Base-by-base conservation (phyloP, 2,329 filamentous ascomycete genomes). In the Cordyceps cateniannulata region DNA sequence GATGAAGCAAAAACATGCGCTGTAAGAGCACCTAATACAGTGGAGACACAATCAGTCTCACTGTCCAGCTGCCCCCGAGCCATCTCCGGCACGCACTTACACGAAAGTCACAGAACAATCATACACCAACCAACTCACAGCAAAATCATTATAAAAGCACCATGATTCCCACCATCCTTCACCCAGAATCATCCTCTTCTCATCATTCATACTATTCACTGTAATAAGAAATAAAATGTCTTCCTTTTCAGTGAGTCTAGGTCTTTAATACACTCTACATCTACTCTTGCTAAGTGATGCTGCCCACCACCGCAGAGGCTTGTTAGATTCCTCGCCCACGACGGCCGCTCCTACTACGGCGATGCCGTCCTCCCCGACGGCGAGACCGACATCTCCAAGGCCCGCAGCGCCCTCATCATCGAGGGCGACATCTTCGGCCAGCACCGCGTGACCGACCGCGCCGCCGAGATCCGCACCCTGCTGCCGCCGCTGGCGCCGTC, bases 321-420 rank as follows among this genome's bases (percentile, higher is more conserved):
- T 44, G 77, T 92, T 66, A 86, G 89, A 58, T 92, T 91, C 75
- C 81, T 90, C 9, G 85, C 87, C 67, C 84, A 81, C 66, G 86
- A 91, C 68, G 88, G 88, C 70, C 79, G 79, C 60, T 81, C 83
- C 40, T 88, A 90, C 73, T 90, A 90, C 65, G 89, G 89, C 66
- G 87, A 92, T 74, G 88, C 89, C 63, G 84, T 91, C 60, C 80
- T 91, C 22, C 85, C 86, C 3, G 58, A 73, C 0, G 85, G 85
- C 22, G 75, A 81, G 44, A 82, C 71, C 53, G 85, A 90, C 67
- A 80, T 90, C 64, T 75, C 82, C 62, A 81, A 85, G 73, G 80
- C 82, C 1, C 83, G 77, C 54, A 79, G 82, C 66, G 88, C 88
- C 24, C 81, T 75, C 54, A 77, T 90, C 52, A 84, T 90, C 65